A percentile compares a stretch with the other conserved stretches of the same genome.
These are phyloP conservation scores for Trametes sp. DNA, from an alignment of 1,284 basidiomycete genomes.

Conservation along the genomic window DNA sequence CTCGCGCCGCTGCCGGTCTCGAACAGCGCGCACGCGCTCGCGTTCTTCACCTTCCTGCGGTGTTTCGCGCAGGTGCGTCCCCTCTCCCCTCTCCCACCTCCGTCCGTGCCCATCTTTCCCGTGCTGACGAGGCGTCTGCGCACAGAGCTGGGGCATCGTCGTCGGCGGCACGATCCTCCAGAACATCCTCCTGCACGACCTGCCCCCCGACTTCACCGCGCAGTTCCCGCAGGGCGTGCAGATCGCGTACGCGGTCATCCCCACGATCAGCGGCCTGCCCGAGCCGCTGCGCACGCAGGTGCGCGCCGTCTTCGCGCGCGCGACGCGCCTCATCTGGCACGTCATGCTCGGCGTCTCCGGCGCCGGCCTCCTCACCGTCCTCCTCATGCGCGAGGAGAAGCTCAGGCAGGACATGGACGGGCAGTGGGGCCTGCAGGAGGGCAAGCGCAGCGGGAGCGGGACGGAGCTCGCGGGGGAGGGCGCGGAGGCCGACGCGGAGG, in stretches of 20 bases:
- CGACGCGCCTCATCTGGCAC: slow-evolving; percentile 25
- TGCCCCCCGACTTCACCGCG: slow-evolving; percentile 23
- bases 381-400: slow-evolving; percentile 25
- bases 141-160: slow-evolving; percentile 32
- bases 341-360: slow-evolving; percentile 25
- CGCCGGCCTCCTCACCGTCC: slow-evolving; percentile 21
- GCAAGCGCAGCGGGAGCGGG: not conserved
- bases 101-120: not conserved
- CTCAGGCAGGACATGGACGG: slow-evolving; percentile 22
- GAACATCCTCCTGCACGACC: slow-evolving; percentile 18
- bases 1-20: slow-evolving; percentile 44
- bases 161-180: slow-evolving; percentile 30
- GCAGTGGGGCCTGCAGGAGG: slow-evolving; percentile 28
- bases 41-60: slow-evolving; percentile 43
- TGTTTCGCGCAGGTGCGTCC: slow-evolving; percentile 38
- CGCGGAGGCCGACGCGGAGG: not conserved
- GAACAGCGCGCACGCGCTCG: slow-evolving; percentile 41
- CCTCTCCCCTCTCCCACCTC: not conserved
- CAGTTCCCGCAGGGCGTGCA: slow-evolving; percentile 23
- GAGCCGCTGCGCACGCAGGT: slow-evolving; percentile 24
- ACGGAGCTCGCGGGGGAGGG: not conserved
- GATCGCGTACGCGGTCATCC: slow-evolving; percentile 32
- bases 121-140: not conserved
- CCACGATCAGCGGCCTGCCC: slow-evolving; percentile 12
- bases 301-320: slow-evolving; percentile 27